A percentile compares a stretch with the other conserved stretches of the same genome.
phyloP scores from a whole-genome alignment of 352 stramenopile species.

The Phytophthora pini region DNA sequence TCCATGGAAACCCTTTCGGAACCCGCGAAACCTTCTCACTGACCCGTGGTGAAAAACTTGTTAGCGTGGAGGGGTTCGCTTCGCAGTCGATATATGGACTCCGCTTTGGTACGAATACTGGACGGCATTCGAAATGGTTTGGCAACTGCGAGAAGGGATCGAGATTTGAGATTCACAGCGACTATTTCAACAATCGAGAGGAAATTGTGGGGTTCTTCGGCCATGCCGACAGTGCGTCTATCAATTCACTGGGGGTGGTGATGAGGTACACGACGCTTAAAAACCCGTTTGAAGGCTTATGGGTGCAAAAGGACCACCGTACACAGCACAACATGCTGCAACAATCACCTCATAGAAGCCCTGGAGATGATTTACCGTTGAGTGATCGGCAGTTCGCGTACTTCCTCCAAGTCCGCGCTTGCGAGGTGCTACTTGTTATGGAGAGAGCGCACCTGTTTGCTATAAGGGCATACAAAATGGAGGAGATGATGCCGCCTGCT shows the following conservation, averaged over 20 bases:
- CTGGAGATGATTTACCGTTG: slow-evolving; percentile 39
- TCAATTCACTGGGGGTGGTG: slow-evolving; percentile 70
- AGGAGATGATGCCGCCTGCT: slow-evolving; percentile 32
- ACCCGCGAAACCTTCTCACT: slow-evolving; percentile 69
- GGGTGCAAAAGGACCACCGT: slow-evolving; percentile 49
- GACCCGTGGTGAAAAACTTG: slow-evolving; percentile 61
- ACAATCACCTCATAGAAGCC: slow-evolving; percentile 11
- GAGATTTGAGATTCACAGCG: slow-evolving; percentile 68
- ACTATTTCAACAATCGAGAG: slow-evolving; percentile 55
- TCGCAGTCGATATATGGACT: slow-evolving; percentile 77
- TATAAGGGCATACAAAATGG: slow-evolving; percentile 49
- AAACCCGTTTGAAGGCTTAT: slow-evolving; percentile 85
- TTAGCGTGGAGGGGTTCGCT: slow-evolving; percentile 72
- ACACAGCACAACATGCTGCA: slow-evolving; percentile 18
- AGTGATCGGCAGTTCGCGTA: slow-evolving; percentile 81
- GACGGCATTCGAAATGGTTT: slow-evolving; percentile 79
- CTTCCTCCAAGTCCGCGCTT: slow-evolving; percentile 81
- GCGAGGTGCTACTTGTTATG: slow-evolving; percentile 70
- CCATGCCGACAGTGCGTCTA: slow-evolving; percentile 64
- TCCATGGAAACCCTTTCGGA: slow-evolving; percentile 78
- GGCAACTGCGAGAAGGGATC: slow-evolving; percentile 74
- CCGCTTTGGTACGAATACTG: slow-evolving; percentile 63
- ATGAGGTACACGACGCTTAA: slow-evolving; percentile 70
- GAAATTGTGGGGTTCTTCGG: slow-evolving; percentile 79
- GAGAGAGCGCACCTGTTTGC: slow-evolving; percentile 66